Conservation (phyloP, 176 grass and related monocot species). For the Poa annua region DNA sequence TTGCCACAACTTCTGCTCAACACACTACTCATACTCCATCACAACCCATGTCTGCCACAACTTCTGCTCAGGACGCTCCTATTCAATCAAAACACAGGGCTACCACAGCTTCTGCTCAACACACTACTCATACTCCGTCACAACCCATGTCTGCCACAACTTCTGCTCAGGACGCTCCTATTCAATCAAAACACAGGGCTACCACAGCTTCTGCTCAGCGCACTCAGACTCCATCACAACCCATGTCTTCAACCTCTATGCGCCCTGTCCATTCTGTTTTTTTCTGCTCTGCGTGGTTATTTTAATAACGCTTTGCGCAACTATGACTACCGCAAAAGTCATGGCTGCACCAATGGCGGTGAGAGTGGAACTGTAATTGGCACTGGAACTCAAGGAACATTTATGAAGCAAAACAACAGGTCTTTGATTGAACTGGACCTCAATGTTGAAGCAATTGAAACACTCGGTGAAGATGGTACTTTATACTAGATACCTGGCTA, state of each 20-base stretch:
- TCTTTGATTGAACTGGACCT: constrained; percentile 20
- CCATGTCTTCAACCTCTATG: not conserved
- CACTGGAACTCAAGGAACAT: not conserved
- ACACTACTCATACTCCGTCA: not conserved
- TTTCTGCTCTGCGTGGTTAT: not conserved
- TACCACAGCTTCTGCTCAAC: not conserved
- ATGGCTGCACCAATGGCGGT: not conserved
- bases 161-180: not conserved
- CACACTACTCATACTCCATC: not conserved
- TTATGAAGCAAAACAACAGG: constrained; percentile 26
- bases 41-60: not conserved
- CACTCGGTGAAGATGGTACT: constrained; percentile 3
- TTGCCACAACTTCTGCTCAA: not conserved
- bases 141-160: not conserved
- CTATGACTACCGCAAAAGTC: not conserved
- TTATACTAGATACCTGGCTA: not conserved
- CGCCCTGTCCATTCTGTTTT: not conserved
- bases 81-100: not conserved
- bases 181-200: not conserved
- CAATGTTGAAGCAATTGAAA: not conserved
- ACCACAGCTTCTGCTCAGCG: not conserved
- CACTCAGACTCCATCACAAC: not conserved
- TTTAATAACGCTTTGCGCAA: too few species aligned
- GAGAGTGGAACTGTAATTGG: constrained; percentile 1
- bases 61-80: not conserved